Evolutionary conservation across 73 alveolate genomes (phyloP), one percentile per base, ranked within the genome.

Genomic region (Paramecium caudatum): DNA sequence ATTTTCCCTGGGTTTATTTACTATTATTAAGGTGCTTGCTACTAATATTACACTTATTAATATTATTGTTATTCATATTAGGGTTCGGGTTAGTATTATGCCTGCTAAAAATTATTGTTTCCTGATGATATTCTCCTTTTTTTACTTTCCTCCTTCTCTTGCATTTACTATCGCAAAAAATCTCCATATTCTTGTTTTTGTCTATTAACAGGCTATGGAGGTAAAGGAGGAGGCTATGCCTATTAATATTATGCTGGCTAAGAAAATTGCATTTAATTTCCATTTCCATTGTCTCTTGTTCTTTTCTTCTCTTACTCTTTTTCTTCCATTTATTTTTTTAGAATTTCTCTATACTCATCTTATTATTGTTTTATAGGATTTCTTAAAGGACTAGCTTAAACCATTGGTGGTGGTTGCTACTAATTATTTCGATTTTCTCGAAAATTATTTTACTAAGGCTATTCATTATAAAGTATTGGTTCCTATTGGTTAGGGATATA

Each of bases 241-340:
- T 34, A 68, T 33, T 68, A 68, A 32, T 34, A 68, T 25, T 55
- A 27, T 27, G 13, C 9, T 23, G n/a, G n/a, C 30, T 55, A 21
- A 27, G 23, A 25, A 32, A 32, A 25, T 33, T 65, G 34, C 8
- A 32, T 25, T 65, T 65, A 36, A 36, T 65, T 65, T 32, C 34
- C 34, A 23, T 65, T 65, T 30, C 48, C 34, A 13, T 30, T 43
- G 17, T 65, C 47, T 12, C 49, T 33, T 65, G 33, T 33, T 65
- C 83, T 65, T 36, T 34, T 65, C 34, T 65, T 65, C 55, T 65
- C 47, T 10, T 36, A 9, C 15, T 65, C 83, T 65, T 65, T 65
- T 65, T 65, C 83, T 65, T 65, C 83, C 83, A 65, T 65, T 15
- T 65, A 33, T 16, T 65, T 65, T 65, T 65, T 65, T 49, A 65